These are phyloP conservation scores for Pyricularia grisea DNA, from an alignment of 2,329 filamentous ascomycete genomes.

Conservation along the genomic window DNA sequence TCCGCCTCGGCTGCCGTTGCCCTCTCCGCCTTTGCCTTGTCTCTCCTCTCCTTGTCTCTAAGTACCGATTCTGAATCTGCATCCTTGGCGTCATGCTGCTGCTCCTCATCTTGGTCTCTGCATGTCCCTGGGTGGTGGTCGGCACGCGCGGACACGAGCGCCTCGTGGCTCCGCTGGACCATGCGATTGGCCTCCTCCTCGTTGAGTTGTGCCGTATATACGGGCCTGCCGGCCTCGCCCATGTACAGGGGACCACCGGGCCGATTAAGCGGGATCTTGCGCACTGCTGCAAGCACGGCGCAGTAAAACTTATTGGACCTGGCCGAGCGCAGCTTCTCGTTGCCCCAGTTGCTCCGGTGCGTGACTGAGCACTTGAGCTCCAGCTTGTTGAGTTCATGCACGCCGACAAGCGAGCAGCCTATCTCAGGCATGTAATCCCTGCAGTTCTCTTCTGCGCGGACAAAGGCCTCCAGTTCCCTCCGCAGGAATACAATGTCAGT, in stretches of 20 bases:
- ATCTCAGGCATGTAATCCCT: slow-evolving; percentile 57
- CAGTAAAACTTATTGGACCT: slow-evolving; percentile 68
- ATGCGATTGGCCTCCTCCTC: neutral
- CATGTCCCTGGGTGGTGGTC: neutral
- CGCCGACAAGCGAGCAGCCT: slow-evolving; percentile 51
- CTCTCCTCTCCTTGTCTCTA: neutral
- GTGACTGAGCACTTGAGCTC: slow-evolving; percentile 46
- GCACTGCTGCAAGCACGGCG: slow-evolving; percentile 57
- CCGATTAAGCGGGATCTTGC: slow-evolving; percentile 49
- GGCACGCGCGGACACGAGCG: neutral
- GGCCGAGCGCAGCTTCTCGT: slow-evolving; percentile 59
- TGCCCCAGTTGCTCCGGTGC: slow-evolving; percentile 69
- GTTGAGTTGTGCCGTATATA: slow-evolving; percentile 2
- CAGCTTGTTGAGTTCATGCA: slow-evolving; percentile 27
- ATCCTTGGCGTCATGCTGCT: neutral
- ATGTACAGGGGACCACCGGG: slow-evolving; percentile 1
- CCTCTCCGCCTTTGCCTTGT: neutral
- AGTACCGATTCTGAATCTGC: neutral
- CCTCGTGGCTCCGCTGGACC: neutral
- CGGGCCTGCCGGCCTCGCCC: slow-evolving; percentile 1
- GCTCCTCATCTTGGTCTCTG: neutral
- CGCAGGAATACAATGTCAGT: slow-evolving; percentile 59
- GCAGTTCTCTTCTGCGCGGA: slow-evolving; percentile 48
- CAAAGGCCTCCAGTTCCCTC: slow-evolving; percentile 53
- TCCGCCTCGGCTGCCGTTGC: slow-evolving; percentile 3